Percentiles rank a stretch among this genome's conserved stretches.
These are phyloP conservation scores for Oldenlandia corymbosa DNA, from an alignment of 257 asterid species.

Conservation along the genomic window DNA sequence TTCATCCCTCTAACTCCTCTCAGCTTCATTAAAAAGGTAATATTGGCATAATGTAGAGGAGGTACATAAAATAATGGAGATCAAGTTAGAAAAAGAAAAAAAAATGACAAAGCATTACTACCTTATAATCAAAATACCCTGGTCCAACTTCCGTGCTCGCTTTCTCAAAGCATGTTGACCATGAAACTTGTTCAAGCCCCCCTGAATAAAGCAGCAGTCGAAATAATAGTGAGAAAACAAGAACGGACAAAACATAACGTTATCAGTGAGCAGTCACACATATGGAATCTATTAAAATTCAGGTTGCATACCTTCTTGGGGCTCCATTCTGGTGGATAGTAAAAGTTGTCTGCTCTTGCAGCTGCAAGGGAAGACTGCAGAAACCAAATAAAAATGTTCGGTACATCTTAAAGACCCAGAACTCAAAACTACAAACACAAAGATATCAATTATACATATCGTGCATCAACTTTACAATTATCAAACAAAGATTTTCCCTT, in stretches of 20 bases:
- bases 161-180: constrained; percentile 97
- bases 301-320: constrained; percentile 72
- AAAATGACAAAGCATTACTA: constrained; percentile 20
- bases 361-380: constrained; percentile 97
- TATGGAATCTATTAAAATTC: background rate
- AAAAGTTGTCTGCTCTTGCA: constrained; percentile 96
- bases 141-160: constrained; percentile 90
- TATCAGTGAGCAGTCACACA: background rate
- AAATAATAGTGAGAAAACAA: constrained; percentile 1
- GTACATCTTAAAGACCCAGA: background rate
- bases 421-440: constrained; percentile 1
- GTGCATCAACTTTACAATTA: background rate
- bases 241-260: background rate
- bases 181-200: constrained; percentile 84
- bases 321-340: constrained; percentile 98
- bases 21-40: background rate
- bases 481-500: background rate
- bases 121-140: constrained; percentile 96
- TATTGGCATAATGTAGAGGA: background rate
- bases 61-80: background rate
- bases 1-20: background rate
- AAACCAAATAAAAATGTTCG: constrained; percentile 28
- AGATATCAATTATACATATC: background rate
- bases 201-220: constrained; percentile 42
- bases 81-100: background rate